Base-by-base conservation (phyloP, 2,329 filamentous ascomycete genomes). In the Fusarium keratoplasticum region DNA sequence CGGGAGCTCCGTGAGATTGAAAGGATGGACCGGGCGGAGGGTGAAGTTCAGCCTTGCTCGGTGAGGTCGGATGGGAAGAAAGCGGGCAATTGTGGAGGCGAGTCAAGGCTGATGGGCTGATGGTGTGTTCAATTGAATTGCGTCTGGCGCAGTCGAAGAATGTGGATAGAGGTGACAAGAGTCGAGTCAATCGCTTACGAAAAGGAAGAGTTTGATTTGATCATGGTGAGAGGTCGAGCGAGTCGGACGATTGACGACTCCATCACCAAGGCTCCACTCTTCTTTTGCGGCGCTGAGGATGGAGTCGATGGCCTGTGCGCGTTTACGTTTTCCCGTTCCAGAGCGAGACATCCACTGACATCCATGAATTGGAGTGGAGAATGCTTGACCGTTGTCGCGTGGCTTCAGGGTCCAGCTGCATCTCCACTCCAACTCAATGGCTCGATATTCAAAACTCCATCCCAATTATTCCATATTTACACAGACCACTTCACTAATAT, bases 321-420 rank as follows among this genome's bases (percentile, higher is more conserved):
- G 70, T 75, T 75, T 73, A 75, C 66, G 58, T 69, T 74, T 75
- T 75, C 62, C 72, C 72, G 70, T 63, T 52, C 54, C 58, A 61
- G 58, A 42, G 3, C 40, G 4, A 52, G 47, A 31, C 47, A 50
- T 50, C 27, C 5, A 42, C 18, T 40, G 36, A 40, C 36, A 40
- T 40, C 18, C 36, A 22, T 42, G 40, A 42, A 14, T 42, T 47
- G 10, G 61, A 50, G 47, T 44, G 54, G 61, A 54, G 67, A 52
- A 55, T 29, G 36, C 47, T 57, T 40, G 70, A 61, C 54, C 47
- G 47, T 52, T 52, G 59, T 47, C 55, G 33, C 44, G 66, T 36
- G 22, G 20, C 58, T 70, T 59, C 67, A 71, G 70, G 71, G 71
- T 74, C 67, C 60, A 74, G 55, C 16, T 33, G 25, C 29, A 61